Evolutionary conservation across 768 basidiomycete genomes (phyloP), one percentile per base, ranked within the genome.

Genomic region (Pleurotus ostreatus): DNA sequence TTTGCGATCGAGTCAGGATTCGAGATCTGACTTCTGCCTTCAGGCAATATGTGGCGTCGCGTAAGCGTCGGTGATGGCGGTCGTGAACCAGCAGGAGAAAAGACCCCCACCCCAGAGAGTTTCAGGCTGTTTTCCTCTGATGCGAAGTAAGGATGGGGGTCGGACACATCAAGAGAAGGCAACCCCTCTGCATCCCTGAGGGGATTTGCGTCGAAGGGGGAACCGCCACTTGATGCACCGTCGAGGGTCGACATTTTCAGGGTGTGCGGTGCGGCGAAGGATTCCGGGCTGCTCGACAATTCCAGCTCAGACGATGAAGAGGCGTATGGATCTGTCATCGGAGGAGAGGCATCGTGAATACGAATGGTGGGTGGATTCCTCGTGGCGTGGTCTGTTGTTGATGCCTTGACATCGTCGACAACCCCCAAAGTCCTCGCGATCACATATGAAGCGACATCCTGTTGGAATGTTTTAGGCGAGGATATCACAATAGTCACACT

Each of bases 341-440:
- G 56, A 20, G 70, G 66, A 43, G 53, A 55, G 45, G 70, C 59
- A 18, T 63, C 68, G 34, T 66, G 62, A 23, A 78, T 60, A 23
- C 62, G 66, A 44, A 76, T 71, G 48, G 68, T 52, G 3, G 77
- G 76, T 6, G 66, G 57, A 23, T 30, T 30, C 48, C 73, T 67
- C 6, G 76, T 75, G 23, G 70, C 62, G 58, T 76, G 78, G 61
- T 86, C 88, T 67, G 79, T 83, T 22, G 88, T 89, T 11, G 87
- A 85, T 0, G 88, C 86, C 66, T 85, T 86, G 51, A 85, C 83
- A 58, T 81, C 80, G 68, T 90, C 89, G 60, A 89, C 79, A 53
- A 89, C 78, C 34, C 89, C 90, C 49, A 93, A 78, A 5, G 89
- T 92, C 57, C 90, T 85, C 11, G 88, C 91, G 65, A 93, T 88